Evolutionary conservation across 805 yeast genomes (phyloP), one percentile per base, ranked within the genome.

Genomic region (Yarrowia sp.): DNA sequence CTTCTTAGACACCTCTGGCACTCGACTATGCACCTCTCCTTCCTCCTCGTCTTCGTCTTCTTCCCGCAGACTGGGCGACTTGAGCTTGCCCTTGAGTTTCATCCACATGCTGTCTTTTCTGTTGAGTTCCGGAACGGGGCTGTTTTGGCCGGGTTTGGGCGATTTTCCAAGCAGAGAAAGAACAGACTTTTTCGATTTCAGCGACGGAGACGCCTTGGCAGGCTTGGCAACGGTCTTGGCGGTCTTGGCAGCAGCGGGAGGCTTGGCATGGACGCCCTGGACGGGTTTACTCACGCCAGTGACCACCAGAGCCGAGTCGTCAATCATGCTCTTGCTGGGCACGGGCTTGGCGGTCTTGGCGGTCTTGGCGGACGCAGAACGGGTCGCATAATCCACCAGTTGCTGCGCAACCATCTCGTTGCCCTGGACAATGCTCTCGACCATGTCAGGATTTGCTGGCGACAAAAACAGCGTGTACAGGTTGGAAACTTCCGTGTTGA

Each of bases 401-500:
- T 68, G 52, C 28, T 38, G 40, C 1, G 74, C 62, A 1, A 69
- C 49, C 24, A 43, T 52, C 22, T 67, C 71, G 67, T 80, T 79
- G 10, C 74, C 68, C 2, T 68, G 62, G 7, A 78, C 65, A 19
- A 80, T 68, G 14, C 68, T 64, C 12, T 68, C 70, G 1, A 72
- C 68, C 62, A 76, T 67, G 3, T 58, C 66, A 4, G 71, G 69
- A 66, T 81, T 80, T 5, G 75, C 75, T 14, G 78, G 71, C 10
- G 80, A 73, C 41, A 78, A 65, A 32, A 71, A 73, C 22, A 74
- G 69, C 0, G 77, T 72, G 67, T 76, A 71, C 35, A 79, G 62
- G 32, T 74, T 73, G 11, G 80, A 73, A 4, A 81, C 66, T 64
- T 81, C 80, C 16, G 73, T 74, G 4, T 79, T 72, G 28, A 84